Evolutionary conservation across 805 yeast genomes (phyloP), one percentile per base, ranked within the genome.

Genomic region (Kregervanrija delftensis): DNA sequence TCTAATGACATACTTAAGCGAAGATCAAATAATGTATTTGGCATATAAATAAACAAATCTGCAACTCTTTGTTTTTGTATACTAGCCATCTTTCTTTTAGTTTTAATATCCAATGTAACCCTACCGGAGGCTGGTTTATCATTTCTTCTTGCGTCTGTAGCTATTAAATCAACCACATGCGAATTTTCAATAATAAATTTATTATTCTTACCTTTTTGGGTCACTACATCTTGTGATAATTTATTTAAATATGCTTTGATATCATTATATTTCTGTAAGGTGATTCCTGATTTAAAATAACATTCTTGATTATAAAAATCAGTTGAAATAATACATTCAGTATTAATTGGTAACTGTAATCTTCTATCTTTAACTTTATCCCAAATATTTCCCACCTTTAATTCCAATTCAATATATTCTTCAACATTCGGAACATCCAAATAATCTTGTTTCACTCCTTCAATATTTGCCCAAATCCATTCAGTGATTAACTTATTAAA

Each of bases 391-490:
- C 95, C 95, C 53, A 83, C 76, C 58, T 85, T 85, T 57, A 83
- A 68, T 64, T 86, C 95, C 54, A 86, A 64, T 66, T 86, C 95
- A 30, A 85, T 70, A 54, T 69, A 76, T 16, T 81, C 70, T 42
- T 73, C 67, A 30, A 53, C 70, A 52, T 49, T 71, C 65, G 59
- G 58, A 14, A 60, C 51, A 42, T 60, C 61, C 2, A 48, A 41
- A 39, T 61, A 56, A 54, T 72, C 74, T 35, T 76, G 76, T 35
- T 78, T 75, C 35, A 86, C 73, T 32, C 86, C 86, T 38, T 73
- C 72, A 39, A 88, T 71, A 50, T 86, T 83, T 14, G 95, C 89
- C 70, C 84, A 89, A 8, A 90, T 73, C 97, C 97, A 90, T 54
- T 83, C 87, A 16, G 93, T 84, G 6, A 90, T 79, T 32, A 86